phyloP scores from a whole-genome alignment of 192 early-diverging fungal genomes.

The Dissophora globulifera region DNA sequence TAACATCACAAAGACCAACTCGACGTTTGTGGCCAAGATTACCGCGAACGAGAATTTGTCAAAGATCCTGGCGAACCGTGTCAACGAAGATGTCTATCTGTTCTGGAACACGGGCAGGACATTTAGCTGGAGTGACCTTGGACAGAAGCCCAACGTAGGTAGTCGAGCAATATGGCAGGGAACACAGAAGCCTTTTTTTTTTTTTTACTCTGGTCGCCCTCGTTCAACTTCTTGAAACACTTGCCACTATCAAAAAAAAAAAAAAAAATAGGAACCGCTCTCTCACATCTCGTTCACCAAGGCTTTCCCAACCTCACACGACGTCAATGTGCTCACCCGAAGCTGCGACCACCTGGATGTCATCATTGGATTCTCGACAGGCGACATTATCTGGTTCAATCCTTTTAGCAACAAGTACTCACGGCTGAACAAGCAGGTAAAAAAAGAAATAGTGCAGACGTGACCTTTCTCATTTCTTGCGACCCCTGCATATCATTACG shows the following conservation, averaged over 20 bases:
- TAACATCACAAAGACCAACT: conserved; percentile 78
- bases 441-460: no score
- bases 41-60: conserved; percentile 78
- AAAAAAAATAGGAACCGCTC: conserved; percentile 72
- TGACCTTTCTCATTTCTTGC: not conserved
- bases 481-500: no score
- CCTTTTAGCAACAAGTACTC: conserved; percentile 86
- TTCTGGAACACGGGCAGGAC: conserved; percentile 79
- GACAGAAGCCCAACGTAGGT: conserved; percentile 67
- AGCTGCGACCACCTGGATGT: conserved; percentile 80
- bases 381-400: conserved; percentile 86
- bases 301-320: conserved; percentile 86
- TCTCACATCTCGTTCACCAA: conserved; percentile 80
- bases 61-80: conserved; percentile 65
- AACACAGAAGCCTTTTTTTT: not conserved
- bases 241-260: no score
- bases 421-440: conserved; percentile 83
- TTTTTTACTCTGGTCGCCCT: not conserved
- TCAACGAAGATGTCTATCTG: conserved; percentile 72
- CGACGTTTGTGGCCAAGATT: conserved; percentile 74
- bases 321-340: conserved; percentile 80
- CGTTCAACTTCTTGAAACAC: not conserved
- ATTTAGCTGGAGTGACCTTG: conserved; percentile 79
- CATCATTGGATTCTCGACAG: conserved; percentile 83
- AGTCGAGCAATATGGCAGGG: no score